Evolutionary conservation across 345 rosid genomes (phyloP).

Genomic region (Syzygium grande): DNA sequence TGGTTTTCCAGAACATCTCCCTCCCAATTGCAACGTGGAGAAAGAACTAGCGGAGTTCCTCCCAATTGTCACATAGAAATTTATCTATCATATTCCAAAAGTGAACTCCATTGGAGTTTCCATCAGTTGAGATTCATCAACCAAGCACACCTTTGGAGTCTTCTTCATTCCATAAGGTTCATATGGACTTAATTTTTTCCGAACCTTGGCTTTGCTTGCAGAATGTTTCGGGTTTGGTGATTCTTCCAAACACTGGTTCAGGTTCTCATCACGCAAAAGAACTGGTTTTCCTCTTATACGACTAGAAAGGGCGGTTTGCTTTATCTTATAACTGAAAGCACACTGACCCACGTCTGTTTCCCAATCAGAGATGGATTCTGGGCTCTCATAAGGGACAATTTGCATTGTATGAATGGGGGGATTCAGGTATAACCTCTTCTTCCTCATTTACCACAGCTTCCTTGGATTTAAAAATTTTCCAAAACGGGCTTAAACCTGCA

Average conservation of each 20-base stretch:
- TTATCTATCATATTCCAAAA: not conserved
- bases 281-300: not conserved
- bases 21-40: not conserved
- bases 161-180: not conserved
- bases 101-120: not conserved
- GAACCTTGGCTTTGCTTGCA: not conserved
- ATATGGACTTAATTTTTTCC: not conserved
- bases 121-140: not conserved
- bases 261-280: not conserved
- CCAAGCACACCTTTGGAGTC: not conserved
- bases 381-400: not conserved
- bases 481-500: not conserved
- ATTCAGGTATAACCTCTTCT: not conserved
- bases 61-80: not conserved
- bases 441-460: not conserved
- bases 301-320: not conserved
- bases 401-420: not conserved
- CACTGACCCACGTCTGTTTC: not conserved
- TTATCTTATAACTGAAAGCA: not conserved
- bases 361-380: not conserved
- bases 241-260: not conserved
- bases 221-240: not conserved
- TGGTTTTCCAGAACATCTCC: not conserved
- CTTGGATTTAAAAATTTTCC: not conserved
- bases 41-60: not conserved